Percentiles rank a stretch among this genome's conserved stretches.
Conservation (phyloP, 164 flowering plant genomes). For the Vitis rupestris region DNA sequence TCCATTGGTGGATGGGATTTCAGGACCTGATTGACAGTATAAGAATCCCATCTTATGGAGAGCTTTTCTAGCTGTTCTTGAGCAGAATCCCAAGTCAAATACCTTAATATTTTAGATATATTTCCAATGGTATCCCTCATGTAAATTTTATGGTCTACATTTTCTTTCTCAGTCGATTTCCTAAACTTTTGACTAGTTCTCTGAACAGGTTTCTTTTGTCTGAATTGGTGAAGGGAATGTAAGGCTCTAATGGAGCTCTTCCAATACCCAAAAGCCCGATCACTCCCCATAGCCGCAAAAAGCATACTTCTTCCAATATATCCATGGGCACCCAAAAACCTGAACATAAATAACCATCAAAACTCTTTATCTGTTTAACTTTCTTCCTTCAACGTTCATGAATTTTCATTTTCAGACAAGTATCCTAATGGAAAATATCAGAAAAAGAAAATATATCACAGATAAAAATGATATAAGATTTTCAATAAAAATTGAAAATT, state of each 20-base stretch:
- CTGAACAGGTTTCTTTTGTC: conserved; percentile 13
- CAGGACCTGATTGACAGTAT: conserved; percentile 65
- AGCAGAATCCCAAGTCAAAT: conserved; percentile 81
- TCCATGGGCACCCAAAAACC: conserved; percentile 9
- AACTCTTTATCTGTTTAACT: too few species aligned
- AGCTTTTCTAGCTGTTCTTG: conserved; percentile 49
- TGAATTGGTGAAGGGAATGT: conserved; percentile 26
- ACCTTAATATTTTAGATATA: conserved; percentile 58
- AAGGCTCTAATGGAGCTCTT: conserved; percentile 14
- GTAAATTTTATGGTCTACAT: conserved; percentile 38
- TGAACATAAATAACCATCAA: too few species aligned
- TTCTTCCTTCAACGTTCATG: too few species aligned
- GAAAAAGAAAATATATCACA: too few species aligned
- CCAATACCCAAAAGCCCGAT: neutral
- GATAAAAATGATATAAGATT: too few species aligned
- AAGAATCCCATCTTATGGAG: conserved; percentile 77
- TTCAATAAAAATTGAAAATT: too few species aligned
- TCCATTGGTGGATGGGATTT: conserved; percentile 93
- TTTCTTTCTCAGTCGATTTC: conserved; percentile 14
- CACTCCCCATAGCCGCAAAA: neutral
- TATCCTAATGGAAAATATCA: too few species aligned
- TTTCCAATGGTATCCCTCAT: conserved; percentile 49
- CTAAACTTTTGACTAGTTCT: conserved; percentile 12
- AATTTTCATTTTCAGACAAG: too few species aligned
- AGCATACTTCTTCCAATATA: conserved; percentile 10